Evolutionary conservation across 2,329 filamentous ascomycete species (phyloP), one percentile per base, ranked within the genome.

Genomic region (Akanthomyces dipterigenus): DNA sequence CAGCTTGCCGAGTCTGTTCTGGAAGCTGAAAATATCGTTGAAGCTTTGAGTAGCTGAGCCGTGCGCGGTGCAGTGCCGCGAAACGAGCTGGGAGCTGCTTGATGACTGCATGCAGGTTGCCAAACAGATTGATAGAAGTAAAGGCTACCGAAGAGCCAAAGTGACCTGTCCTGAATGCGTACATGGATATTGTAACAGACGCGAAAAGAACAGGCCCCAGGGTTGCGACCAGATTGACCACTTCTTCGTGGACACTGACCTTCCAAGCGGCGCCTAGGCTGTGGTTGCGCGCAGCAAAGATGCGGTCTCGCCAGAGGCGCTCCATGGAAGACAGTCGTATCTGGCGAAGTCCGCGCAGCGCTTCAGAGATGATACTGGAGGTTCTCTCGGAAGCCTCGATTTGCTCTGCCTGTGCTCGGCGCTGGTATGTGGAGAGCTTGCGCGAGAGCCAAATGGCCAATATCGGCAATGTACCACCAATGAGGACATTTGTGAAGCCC

Each of bases 321-420:
- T 64, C 63, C 60, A 56, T 56, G 6, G 63, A 64, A 7, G 60
- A 62, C 14, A 64, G 50, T 16, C 60, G 63, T 28, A 64, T 62
- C 26, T 60, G 48, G 7, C 62, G 55, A n/a, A 62, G 49, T 50
- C 55, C 60, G 45, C 55, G 62, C 1, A 62, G 46, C 18, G 51
- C 48, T 34, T 64, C 62, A 14, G 62, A 62, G 20, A 64, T 40
- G 14, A 62, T n/a, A 9, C 22, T 43, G 20, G 56, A 60, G 22
- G 36, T 53, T 49, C 46, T 34, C 36, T 60, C 56, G 8, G 46
- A 43, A 28, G 53, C 49, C 24, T 50, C 22, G n/a, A 56, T 34
- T 7, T 57, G 26, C 26, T 55, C 26, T 12, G 16, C 9, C 22
- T 60, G 60, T 14, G 38, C 24, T 36, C 18, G n/a, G 5, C 42